Evolutionary conservation across 2,329 filamentous ascomycete species (phyloP).

Genomic region (Tolypocladium pustulatum): DNA sequence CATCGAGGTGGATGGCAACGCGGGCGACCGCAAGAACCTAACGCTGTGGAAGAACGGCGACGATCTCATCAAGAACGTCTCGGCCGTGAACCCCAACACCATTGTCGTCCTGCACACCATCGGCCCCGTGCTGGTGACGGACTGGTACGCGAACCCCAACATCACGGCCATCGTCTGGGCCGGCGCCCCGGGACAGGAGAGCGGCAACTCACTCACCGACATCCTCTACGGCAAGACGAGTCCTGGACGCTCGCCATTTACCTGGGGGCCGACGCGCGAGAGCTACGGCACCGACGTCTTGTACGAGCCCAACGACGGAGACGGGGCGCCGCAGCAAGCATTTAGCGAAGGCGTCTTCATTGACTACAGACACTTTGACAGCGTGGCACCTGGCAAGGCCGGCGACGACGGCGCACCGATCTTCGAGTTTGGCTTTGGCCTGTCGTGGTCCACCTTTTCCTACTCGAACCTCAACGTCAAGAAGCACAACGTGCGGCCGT

Average conservation of each 20-base stretch:
- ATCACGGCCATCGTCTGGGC: conserved; percentile 78
- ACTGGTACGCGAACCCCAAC: conserved; percentile 67
- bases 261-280: conserved; percentile 56
- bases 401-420: conserved; percentile 41
- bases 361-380: conserved; percentile 60
- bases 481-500: conserved; percentile 37
- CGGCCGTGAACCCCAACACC: conserved; percentile 71
- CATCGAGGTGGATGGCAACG: conserved; percentile 72
- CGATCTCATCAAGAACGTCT: conserved; percentile 68
- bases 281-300: conserved; percentile 62
- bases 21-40: conserved; percentile 84
- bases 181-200: conserved; percentile 73
- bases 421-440: conserved; percentile 72
- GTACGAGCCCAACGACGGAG: conserved; percentile 59
- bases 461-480: conserved; percentile 58
- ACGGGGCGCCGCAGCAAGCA: conserved; percentile 56
- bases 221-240: conserved; percentile 76
- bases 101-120: conserved; percentile 84
- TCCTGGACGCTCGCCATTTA: conserved; percentile 72
- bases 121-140: conserved; percentile 66
- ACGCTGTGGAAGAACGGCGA: conserved; percentile 83
- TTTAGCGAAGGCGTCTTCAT: conserved; percentile 74
- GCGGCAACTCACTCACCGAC: conserved; percentile 67
- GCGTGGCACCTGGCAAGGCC: conserved; percentile 25
- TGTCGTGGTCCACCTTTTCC: conserved; percentile 70